A percentile compares a stretch with the other conserved stretches of the same genome.
These are phyloP conservation scores for Corymbia maculata DNA, from an alignment of 345 rosid species.

Conservation along the genomic window DNA sequence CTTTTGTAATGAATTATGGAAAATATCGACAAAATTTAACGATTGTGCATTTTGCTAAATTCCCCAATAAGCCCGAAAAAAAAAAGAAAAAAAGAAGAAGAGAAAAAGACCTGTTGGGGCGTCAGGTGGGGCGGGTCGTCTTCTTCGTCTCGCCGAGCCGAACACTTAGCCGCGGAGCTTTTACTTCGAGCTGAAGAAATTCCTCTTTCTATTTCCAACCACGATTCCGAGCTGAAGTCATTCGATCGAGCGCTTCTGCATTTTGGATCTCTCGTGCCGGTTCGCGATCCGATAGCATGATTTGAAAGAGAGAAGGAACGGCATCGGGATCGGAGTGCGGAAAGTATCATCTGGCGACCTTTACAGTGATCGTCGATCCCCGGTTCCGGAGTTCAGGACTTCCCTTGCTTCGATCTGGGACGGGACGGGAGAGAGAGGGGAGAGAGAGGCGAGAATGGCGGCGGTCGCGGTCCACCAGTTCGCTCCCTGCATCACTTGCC, in stretches of 20 bases:
- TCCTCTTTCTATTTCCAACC: background rate
- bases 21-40: background rate
- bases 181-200: background rate
- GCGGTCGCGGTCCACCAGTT: slow-evolving; percentile 64
- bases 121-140: background rate
- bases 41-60: background rate
- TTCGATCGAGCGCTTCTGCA: background rate
- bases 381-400: background rate
- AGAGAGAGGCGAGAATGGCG: slow-evolving; percentile 37
- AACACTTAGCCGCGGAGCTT: background rate
- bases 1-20: background rate
- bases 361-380: background rate
- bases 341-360: background rate
- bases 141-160: background rate
- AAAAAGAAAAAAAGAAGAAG: background rate
- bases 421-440: background rate
- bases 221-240: background rate
- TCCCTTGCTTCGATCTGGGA: background rate
- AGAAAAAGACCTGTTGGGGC: background rate
- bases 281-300: background rate
- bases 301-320: background rate
- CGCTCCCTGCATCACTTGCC: slow-evolving; percentile 89
- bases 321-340: background rate
- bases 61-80: background rate
- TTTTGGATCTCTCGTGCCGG: background rate